phyloP scores from a whole-genome alignment of 169 alveolate genomes.

The Cyclospora cayetanensis region DNA sequence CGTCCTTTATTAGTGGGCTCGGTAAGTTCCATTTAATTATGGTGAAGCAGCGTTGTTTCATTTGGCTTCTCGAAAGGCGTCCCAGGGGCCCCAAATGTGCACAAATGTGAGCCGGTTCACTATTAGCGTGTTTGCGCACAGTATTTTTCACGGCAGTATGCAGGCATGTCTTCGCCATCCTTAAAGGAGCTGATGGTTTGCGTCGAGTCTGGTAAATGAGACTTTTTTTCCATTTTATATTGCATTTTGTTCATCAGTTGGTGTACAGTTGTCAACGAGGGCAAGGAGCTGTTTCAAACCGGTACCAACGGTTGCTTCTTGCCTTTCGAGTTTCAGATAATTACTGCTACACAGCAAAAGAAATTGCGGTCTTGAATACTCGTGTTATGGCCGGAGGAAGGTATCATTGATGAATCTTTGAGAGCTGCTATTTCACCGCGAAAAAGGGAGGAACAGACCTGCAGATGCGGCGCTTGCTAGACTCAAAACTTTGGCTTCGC shows the following conservation, averaged over 20 bases:
- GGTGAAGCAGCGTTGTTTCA: background rate
- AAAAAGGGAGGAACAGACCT: conserved; percentile 14
- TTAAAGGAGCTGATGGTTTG: conserved; percentile 14
- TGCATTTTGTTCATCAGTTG: background rate
- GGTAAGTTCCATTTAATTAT: background rate
- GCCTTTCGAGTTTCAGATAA: background rate
- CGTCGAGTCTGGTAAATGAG: background rate
- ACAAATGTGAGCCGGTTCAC: background rate
- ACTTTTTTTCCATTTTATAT: background rate
- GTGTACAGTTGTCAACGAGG: conserved; percentile 3
- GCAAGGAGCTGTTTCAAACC: conserved; percentile 2
- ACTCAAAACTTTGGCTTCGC: conserved; percentile 50
- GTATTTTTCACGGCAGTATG: background rate
- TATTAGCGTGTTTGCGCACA: background rate
- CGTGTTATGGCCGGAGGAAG: conserved; percentile 71
- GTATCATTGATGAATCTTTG: background rate
- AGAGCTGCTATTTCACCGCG: background rate
- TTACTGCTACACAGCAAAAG: background rate
- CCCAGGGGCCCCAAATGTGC: conserved; percentile 16
- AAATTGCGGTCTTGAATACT: conserved; percentile 41
- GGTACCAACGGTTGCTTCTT: background rate
- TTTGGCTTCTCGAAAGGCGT: background rate
- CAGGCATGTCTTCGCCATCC: background rate
- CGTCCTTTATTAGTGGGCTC: background rate
- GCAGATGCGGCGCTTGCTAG: conserved; percentile 70